Evolutionary conservation across 805 yeast genomes (phyloP).

Genomic region (Komagataella ulmi): DNA sequence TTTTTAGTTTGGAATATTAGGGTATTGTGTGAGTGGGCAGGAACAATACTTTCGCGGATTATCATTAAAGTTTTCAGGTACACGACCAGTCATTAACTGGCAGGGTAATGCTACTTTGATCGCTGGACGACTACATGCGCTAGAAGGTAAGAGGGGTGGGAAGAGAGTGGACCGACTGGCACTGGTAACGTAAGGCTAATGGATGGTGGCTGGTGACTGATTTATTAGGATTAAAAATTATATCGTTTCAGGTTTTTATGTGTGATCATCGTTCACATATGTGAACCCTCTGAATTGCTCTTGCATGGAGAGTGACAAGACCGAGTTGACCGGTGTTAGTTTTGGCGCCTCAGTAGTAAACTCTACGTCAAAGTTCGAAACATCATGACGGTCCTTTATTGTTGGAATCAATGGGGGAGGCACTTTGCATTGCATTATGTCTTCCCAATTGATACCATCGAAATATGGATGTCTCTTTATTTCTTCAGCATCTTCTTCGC

Average conservation of each 20-base stretch:
- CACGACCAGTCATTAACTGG: neutral
- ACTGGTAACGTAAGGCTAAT: no score
- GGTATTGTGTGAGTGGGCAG: neutral
- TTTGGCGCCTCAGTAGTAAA: conserved; percentile 92
- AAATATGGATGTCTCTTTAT: conserved; percentile 95
- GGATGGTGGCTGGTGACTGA: neutral
- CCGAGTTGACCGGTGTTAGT: conserved; percentile 86
- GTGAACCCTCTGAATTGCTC: conserved; percentile 97
- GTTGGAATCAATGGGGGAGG: conserved; percentile 89
- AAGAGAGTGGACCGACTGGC: neutral
- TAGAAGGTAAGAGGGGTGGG: neutral
- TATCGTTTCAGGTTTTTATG: conserved; percentile 7
- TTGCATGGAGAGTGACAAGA: conserved; percentile 76
- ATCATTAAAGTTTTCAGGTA: neutral
- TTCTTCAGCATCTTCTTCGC: conserved; percentile 81
- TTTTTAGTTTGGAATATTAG: neutral
- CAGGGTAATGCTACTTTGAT: neutral
- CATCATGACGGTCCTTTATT: conserved; percentile 77
- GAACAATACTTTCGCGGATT: neutral
- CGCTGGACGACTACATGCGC: neutral
- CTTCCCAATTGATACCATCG: conserved; percentile 82
- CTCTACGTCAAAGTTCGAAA: conserved; percentile 86
- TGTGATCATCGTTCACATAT: conserved; percentile 51
- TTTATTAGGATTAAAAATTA: neutral
- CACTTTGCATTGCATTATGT: conserved; percentile 54